Percentiles rank a stretch among this genome's conserved stretches.
These are phyloP conservation scores for Alternaria alternata DNA, from an alignment of 2,329 filamentous ascomycete species.

Conservation along the genomic window DNA sequence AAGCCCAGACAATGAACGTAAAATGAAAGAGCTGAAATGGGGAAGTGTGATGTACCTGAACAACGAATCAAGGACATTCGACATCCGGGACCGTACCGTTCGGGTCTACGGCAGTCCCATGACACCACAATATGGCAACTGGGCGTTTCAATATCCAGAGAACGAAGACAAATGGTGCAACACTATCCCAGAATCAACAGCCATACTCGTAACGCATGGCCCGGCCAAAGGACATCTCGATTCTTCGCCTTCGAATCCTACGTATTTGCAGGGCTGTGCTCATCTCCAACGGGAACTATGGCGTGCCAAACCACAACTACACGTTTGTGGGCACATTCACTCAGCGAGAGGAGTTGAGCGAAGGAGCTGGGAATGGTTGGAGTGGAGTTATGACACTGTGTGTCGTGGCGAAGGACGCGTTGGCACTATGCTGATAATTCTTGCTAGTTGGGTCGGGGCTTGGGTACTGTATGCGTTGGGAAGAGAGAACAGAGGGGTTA, in stretches of 20 bases:
- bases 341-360: slow-evolving; percentile 71
- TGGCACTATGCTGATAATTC: slow-evolving; percentile 24
- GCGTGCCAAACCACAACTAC: slow-evolving; percentile 72
- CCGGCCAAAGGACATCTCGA: slow-evolving; percentile 77
- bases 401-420: slow-evolving; percentile 34
- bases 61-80: slow-evolving; percentile 59
- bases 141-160: slow-evolving; percentile 78
- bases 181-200: slow-evolving; percentile 71
- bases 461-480: slow-evolving; percentile 10
- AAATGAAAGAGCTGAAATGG: slow-evolving; percentile 49
- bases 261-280: slow-evolving; percentile 65
- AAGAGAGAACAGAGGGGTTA: slow-evolving; percentile 1
- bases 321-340: slow-evolving; percentile 87
- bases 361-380: slow-evolving; percentile 74
- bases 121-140: slow-evolving; percentile 75
- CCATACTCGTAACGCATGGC: slow-evolving; percentile 80
- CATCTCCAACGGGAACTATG: slow-evolving; percentile 74
- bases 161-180: slow-evolving; percentile 69
- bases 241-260: slow-evolving; percentile 49
- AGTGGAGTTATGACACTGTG: slow-evolving; percentile 70
- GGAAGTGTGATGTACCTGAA: slow-evolving; percentile 48
- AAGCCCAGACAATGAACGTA: slow-evolving; percentile 46
- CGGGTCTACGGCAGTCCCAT: slow-evolving; percentile 80
- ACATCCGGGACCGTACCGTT: slow-evolving; percentile 56
- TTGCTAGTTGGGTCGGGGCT: slow-evolving; percentile 3